Evolutionary conservation across 2,329 filamentous ascomycete genomes (phyloP).

Genomic region (Exophiala viscosa): DNA sequence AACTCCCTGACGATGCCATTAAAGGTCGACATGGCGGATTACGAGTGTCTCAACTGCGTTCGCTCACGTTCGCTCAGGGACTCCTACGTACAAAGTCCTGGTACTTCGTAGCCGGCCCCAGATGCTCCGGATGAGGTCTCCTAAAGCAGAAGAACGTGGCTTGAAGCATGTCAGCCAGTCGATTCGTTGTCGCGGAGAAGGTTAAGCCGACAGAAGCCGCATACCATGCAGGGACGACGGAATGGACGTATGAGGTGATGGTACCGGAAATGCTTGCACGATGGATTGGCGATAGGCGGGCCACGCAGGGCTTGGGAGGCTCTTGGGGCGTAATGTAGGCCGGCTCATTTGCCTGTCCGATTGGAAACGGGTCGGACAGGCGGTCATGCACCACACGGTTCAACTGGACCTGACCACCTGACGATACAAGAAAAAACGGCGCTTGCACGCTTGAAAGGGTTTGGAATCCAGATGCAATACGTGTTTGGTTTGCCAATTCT

Average conservation of each 20-base stretch:
- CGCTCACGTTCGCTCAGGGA: background rate
- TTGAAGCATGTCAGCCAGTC: slow-evolving; percentile 6
- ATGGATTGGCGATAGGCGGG: slow-evolving; percentile 11
- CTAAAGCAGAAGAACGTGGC: background rate
- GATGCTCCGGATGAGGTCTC: background rate
- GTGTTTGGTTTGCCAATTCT: background rate
- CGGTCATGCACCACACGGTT: background rate
- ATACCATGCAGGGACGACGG: slow-evolving; percentile 10
- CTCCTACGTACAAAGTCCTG: background rate
- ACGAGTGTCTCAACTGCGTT: background rate
- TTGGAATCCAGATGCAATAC: too few relatives aligned
- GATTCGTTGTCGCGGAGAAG: slow-evolving; percentile 2
- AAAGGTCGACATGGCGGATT: slow-evolving; percentile 67
- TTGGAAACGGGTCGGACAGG: background rate
- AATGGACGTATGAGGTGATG: background rate
- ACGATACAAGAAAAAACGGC: slow-evolving; percentile 3
- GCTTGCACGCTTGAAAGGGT: background rate
- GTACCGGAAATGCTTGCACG: slow-evolving; percentile 12
- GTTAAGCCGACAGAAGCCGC: slow-evolving; percentile 5
- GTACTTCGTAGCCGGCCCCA: background rate
- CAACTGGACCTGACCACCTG: slow-evolving; percentile 16
- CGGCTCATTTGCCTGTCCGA: slow-evolving; percentile 8
- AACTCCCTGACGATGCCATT: slow-evolving; percentile 71
- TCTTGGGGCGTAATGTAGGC: slow-evolving; percentile 2
- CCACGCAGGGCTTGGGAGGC: slow-evolving; percentile 7